Evolutionary conservation across 2,329 filamentous ascomycete species (phyloP), one percentile per base, ranked within the genome.

Genomic region (Pyrenophora seminiperda): DNA sequence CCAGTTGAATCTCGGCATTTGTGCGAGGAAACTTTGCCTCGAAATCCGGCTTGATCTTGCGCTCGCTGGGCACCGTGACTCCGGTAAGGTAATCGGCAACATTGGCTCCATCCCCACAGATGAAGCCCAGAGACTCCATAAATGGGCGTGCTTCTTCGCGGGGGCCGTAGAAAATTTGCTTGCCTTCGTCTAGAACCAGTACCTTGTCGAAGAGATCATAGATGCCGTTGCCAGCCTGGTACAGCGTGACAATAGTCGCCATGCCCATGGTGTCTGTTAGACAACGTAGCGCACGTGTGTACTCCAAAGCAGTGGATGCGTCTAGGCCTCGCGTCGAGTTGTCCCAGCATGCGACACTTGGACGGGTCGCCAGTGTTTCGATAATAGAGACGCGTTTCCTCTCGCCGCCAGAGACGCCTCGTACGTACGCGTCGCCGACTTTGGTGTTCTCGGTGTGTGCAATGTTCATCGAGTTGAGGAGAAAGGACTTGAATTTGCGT

Each of bases 61-160:
- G 70, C 51, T 79, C 76, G 24, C 67, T 66, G 1, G 77, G 59
- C 4, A 73, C 75, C 2, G 84, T 89, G 51, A 91, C 83, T 3
- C 86, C 88, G 0, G 88, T 91, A n/a, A 92, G 73, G 68, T 90
- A 92, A 62, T 93, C 89, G 1, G 83, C 84, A 0, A 84, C 84
- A 0, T 86, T 90, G 22, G 85, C 82, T 4, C 84, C 81, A 5
- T 83, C 79, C 0, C 77, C 76, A 59, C 82, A 88, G 18, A 83
- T 61, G 61, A 90, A 91, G 15, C 89, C 89, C 66, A 86, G 82
- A 7, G 79, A 71, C 61, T 85, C 82, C 57, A 91, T 90, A 68
- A 85, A 91, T 0, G 73, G 72, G 54, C 81, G 84, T 1, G 88
- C 89, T 4, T 77, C 68, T 4, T 63, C 66, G 0, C 82, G 81